Conservation (phyloP, 805 yeast species). For the Candida namnaoensis region DNA sequence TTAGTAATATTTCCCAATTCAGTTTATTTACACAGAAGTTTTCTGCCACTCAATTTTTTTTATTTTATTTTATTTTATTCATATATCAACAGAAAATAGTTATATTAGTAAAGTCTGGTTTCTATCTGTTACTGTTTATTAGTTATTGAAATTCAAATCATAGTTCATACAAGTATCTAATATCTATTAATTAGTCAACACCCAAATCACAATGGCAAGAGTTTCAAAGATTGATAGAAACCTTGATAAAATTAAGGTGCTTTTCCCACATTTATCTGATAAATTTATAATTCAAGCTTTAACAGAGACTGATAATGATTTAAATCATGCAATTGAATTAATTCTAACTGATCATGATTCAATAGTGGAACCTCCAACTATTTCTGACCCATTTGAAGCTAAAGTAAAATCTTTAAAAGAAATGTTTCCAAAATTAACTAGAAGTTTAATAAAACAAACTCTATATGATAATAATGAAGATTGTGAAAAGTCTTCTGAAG, state of each 20-base stretch:
- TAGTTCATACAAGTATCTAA: too few relatives aligned
- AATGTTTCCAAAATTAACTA: slow-evolving; percentile 37
- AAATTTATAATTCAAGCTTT: slow-evolving; percentile 9
- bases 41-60: too few relatives aligned
- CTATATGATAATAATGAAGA: slow-evolving; percentile 23
- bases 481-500: slow-evolving; percentile 21
- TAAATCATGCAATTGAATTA: slow-evolving; percentile 10
- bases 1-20: too few relatives aligned
- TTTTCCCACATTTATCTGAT: slow-evolving; percentile 15
- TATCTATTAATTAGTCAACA: too few relatives aligned
- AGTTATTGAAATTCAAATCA: too few relatives aligned
- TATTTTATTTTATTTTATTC: too few relatives aligned
- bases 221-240: background rate
- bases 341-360: background rate
- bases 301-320: slow-evolving; percentile 10
- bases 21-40: too few relatives aligned
- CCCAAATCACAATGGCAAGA: background rate
- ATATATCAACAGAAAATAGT: too few relatives aligned
- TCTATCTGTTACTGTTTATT: too few relatives aligned
- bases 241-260: background rate
- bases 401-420: slow-evolving; percentile 17
- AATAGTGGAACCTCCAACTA: background rate
- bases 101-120: too few relatives aligned
- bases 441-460: slow-evolving; percentile 19
- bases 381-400: background rate